Conservation (phyloP, 345 rosid species). For the Eucalyptus curtisii region DNA sequence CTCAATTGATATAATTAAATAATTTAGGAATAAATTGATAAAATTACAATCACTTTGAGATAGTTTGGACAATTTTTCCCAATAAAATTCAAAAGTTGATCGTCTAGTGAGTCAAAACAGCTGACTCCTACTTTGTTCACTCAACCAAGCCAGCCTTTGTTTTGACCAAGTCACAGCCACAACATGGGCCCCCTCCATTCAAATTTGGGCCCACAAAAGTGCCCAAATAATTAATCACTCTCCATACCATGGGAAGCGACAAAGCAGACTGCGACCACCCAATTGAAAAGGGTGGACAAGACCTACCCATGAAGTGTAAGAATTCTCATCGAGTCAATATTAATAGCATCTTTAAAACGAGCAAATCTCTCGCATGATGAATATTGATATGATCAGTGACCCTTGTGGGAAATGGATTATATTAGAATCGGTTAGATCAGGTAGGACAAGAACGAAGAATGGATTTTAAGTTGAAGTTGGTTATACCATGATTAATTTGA, state of each 20-base stretch:
- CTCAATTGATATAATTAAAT: too few relatives aligned
- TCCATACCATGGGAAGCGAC: background rate
- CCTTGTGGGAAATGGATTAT: background rate
- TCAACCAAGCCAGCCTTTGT: background rate
- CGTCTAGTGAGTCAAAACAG: background rate
- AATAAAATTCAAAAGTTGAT: background rate
- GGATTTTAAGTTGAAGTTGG: background rate
- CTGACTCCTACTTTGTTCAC: background rate
- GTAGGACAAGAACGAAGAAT: background rate
- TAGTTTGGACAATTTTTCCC: background rate
- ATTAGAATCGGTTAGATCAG: background rate
- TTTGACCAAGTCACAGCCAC: background rate
- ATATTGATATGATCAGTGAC: background rate
- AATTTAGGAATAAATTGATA: too few relatives aligned
- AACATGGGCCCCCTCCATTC: background rate
- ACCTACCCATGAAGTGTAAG: background rate
- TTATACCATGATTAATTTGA: background rate
- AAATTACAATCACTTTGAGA: background rate
- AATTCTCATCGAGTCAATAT: too few relatives aligned
- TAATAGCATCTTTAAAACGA: background rate
- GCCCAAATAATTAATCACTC: background rate
- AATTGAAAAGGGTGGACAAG: background rate
- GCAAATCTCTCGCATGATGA: background rate
- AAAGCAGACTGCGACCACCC: background rate
- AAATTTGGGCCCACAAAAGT: background rate